Evolutionary conservation across 106 monocot genomes (phyloP).

Genomic region (Allium cepa): DNA sequence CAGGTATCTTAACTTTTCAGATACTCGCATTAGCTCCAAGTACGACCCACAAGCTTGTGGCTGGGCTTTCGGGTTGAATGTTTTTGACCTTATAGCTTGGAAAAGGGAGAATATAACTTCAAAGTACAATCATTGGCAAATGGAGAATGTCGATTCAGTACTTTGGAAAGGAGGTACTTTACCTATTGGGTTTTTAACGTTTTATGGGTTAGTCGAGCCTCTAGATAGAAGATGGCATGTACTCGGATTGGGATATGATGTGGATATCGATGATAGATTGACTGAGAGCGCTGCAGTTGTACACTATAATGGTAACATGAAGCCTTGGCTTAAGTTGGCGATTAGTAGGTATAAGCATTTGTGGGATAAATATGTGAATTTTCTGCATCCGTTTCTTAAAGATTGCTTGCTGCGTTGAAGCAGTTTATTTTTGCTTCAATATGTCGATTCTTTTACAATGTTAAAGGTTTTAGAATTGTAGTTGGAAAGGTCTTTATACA

Average conservation of each 20-base stretch:
- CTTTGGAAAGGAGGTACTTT: conserved; percentile 46
- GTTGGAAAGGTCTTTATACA: too few species aligned
- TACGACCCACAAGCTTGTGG: conserved; percentile 69
- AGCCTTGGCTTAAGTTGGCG: conserved; percentile 48
- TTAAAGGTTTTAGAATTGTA: background rate
- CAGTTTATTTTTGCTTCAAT: background rate
- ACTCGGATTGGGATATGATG: conserved; percentile 41
- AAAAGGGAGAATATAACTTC: conserved; percentile 43
- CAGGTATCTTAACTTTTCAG: conserved; percentile 59
- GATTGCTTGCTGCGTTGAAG: conserved; percentile 10
- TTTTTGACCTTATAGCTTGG: conserved; percentile 65
- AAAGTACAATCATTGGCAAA: conserved; percentile 47
- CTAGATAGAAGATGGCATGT: conserved; percentile 72
- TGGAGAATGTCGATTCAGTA: conserved; percentile 22
- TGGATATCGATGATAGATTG: conserved; percentile 49
- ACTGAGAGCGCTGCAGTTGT: conserved; percentile 47
- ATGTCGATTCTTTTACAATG: background rate
- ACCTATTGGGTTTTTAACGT: conserved; percentile 43
- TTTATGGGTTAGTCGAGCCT: conserved; percentile 48
- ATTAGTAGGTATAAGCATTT: conserved; percentile 36
- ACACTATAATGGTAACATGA: conserved; percentile 47
- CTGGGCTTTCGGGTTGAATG: conserved; percentile 68
- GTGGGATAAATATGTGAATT: conserved; percentile 39
- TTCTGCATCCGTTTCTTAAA: conserved; percentile 20
- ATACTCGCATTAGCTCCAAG: conserved; percentile 34